Evolutionary conservation across 805 yeast genomes (phyloP).

Genomic region (Cyberlindnera subsufficiens): DNA sequence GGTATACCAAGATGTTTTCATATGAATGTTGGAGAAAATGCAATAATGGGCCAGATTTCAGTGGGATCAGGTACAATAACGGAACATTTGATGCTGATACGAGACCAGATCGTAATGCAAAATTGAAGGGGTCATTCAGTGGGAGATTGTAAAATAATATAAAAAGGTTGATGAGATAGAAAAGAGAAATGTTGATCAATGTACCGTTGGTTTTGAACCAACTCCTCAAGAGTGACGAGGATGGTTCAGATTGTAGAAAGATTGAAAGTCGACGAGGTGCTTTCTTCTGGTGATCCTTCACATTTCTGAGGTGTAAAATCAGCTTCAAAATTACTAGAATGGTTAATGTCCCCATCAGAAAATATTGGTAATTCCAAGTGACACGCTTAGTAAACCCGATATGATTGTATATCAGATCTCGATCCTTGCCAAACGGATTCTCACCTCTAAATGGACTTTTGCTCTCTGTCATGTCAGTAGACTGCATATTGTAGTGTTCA

Average conservation of each 20-base stretch:
- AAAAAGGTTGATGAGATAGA: conserved; percentile 11
- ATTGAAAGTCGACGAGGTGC: conserved; percentile 1
- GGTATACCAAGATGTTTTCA: conserved; percentile 20
- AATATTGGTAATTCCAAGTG: conserved; percentile 18
- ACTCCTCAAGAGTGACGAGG: conserved; percentile 1
- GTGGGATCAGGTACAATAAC: conserved; percentile 21
- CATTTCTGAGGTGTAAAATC: background rate
- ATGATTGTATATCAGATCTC: conserved; percentile 15
- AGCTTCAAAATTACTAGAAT: background rate
- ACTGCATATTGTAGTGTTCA: no score
- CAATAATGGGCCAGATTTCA: conserved; percentile 21
- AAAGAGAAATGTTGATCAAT: conserved; percentile 7
- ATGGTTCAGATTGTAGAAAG: conserved; percentile 7
- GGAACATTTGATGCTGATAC: conserved; percentile 23
- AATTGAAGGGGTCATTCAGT: conserved; percentile 18
- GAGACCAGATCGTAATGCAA: conserved; percentile 21
- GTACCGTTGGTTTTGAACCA: conserved; percentile 14
- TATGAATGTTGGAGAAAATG: conserved; percentile 16
- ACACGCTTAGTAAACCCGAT: conserved; percentile 18
- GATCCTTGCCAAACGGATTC: conserved; percentile 19
- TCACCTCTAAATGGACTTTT: conserved; percentile 14
- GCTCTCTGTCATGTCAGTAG: conserved; percentile 1
- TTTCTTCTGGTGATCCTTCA: conserved; percentile 1
- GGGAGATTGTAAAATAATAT: conserved; percentile 15
- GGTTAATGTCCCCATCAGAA: conserved; percentile 5